A percentile compares a stretch with the other conserved stretches of the same genome.
Evolutionary conservation across 2,329 filamentous ascomycete species (phyloP).

Genomic region (Talaromyces sp.): DNA sequence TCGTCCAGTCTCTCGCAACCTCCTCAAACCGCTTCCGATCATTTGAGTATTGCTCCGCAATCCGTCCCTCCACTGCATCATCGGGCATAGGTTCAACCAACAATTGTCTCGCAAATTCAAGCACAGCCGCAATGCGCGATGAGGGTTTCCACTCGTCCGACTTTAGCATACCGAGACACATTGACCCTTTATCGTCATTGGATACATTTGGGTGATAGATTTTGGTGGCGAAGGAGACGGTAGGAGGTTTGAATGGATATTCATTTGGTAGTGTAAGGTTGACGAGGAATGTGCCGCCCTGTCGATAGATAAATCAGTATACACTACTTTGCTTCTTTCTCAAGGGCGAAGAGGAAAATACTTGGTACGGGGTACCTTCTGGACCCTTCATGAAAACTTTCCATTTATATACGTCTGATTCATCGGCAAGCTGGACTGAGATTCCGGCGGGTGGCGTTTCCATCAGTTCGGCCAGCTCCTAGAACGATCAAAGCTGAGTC

Average conservation of each 20-base stretch:
- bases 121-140: slow-evolving; percentile 69
- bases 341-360: slow-evolving; percentile 37
- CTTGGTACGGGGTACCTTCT: slow-evolving; percentile 61
- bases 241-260: slow-evolving; percentile 87
- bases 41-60: slow-evolving; percentile 77
- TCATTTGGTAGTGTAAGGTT: slow-evolving; percentile 69
- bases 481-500: not conserved
- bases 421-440: slow-evolving; percentile 56
- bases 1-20: slow-evolving; percentile 70
- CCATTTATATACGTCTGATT: slow-evolving; percentile 66
- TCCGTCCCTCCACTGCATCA: slow-evolving; percentile 80
- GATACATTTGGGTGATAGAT: slow-evolving; percentile 95
- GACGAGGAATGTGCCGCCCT: slow-evolving; percentile 72
- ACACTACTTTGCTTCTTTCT: not conserved
- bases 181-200: slow-evolving; percentile 77
- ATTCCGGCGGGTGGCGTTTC: slow-evolving; percentile 56
- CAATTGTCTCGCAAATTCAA: slow-evolving; percentile 71
- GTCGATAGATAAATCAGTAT: slow-evolving; percentile 4
- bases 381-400: slow-evolving; percentile 65
- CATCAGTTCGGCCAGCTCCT: slow-evolving; percentile 62
- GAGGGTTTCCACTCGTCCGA: slow-evolving; percentile 89
- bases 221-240: slow-evolving; percentile 76
- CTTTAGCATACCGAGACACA: slow-evolving; percentile 82
- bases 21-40: slow-evolving; percentile 69
- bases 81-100: slow-evolving; percentile 80